phyloP scores from a whole-genome alignment of 768 basidiomycete species.

The Suillus cothurnatus region DNA sequence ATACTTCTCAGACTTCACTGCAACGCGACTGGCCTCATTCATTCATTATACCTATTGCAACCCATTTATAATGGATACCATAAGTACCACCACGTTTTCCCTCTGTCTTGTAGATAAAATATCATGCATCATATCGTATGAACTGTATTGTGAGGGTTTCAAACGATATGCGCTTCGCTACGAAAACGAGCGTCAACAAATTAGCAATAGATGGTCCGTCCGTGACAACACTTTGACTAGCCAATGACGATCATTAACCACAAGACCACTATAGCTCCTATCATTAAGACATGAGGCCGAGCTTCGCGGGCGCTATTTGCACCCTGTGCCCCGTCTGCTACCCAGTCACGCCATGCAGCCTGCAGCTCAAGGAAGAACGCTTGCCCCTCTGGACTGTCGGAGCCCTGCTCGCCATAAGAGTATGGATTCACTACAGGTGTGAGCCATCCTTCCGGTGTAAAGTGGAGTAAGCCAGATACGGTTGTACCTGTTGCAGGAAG shows the following conservation, averaged over 20 bases:
- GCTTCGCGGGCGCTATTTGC: slow-evolving; percentile 38
- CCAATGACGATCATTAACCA: neutral
- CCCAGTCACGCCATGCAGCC: slow-evolving; percentile 79
- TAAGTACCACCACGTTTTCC: neutral
- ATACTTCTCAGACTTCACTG: neutral
- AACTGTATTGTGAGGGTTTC: neutral
- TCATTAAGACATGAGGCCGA: neutral
- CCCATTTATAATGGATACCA: neutral
- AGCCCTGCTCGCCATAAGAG: slow-evolving; percentile 46
- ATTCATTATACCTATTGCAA: slow-evolving; percentile 5
- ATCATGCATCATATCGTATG: neutral
- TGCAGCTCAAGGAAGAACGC: slow-evolving; percentile 79
- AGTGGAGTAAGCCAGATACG: slow-evolving; percentile 40
- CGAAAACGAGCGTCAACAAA: neutral
- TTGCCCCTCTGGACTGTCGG: slow-evolving; percentile 71
- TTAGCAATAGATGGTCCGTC: neutral
- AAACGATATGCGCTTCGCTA: neutral
- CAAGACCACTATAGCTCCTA: neutral
- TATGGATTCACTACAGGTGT: slow-evolving; percentile 77
- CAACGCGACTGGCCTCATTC: neutral
- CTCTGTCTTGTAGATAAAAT: neutral
- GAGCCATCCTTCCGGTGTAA: slow-evolving; percentile 66
- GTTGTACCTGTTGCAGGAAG: slow-evolving; percentile 15
- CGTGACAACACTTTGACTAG: neutral
- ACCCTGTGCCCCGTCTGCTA: slow-evolving; percentile 53